phyloP scores from a whole-genome alignment of 192 early-diverging fungal species.

The Borealophlyctis nickersoniae region DNA sequence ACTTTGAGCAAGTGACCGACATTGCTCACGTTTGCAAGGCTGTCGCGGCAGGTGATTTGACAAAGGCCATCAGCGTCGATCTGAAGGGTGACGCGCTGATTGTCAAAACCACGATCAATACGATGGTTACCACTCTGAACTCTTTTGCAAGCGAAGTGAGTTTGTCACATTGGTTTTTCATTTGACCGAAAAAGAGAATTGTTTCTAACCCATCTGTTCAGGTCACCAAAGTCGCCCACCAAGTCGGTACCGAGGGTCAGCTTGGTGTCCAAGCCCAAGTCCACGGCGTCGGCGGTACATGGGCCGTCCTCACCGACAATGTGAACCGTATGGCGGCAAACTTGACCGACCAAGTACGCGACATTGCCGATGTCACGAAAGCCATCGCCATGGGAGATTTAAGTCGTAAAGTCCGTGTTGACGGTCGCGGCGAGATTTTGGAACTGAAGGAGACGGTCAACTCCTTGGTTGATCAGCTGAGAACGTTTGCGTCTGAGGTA shows the following conservation, averaged over 20 bases:
- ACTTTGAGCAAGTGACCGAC: slow-evolving; percentile 60
- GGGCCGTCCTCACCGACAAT: slow-evolving; percentile 66
- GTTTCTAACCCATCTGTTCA: slow-evolving; percentile 12
- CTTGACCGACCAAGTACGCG: slow-evolving; percentile 63
- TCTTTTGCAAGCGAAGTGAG: slow-evolving; percentile 62
- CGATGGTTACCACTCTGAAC: slow-evolving; percentile 44
- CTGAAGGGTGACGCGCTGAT: slow-evolving; percentile 29
- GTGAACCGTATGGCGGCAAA: slow-evolving; percentile 72
- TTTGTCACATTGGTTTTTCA: neutral
- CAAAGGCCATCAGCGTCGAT: slow-evolving; percentile 21
- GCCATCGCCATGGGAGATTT: slow-evolving; percentile 64
- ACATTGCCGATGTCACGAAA: slow-evolving; percentile 66
- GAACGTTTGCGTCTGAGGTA: slow-evolving; percentile 58
- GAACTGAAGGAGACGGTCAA: slow-evolving; percentile 70
- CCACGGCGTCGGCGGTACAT: slow-evolving; percentile 58
- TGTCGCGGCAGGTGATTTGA: slow-evolving; percentile 37
- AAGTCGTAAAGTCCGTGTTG: slow-evolving; percentile 46
- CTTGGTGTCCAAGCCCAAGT: slow-evolving; percentile 64
- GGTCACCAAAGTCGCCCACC: slow-evolving; percentile 56
- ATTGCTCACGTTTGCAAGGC: slow-evolving; percentile 55
- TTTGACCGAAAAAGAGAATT: slow-evolving; percentile 9
- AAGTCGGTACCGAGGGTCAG: slow-evolving; percentile 68
- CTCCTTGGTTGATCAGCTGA: slow-evolving; percentile 64
- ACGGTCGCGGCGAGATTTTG: slow-evolving; percentile 52
- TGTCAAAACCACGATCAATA: slow-evolving; percentile 23